A percentile compares a stretch with the other conserved stretches of the same genome.
Evolutionary conservation across 148 eudicot genomes (phyloP).

Genomic region (Rhododendron henanense): DNA sequence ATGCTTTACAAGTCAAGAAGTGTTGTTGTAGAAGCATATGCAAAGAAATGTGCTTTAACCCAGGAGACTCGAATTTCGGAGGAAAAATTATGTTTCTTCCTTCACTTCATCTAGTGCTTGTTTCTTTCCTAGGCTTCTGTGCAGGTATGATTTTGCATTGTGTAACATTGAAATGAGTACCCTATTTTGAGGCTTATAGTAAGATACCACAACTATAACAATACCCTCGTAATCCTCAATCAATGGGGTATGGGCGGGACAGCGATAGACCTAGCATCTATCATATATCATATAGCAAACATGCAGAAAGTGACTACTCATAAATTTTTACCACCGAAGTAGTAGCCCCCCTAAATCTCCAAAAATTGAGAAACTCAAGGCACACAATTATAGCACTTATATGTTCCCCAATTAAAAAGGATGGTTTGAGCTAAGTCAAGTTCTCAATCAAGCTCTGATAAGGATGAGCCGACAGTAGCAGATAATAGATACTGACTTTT

Average conservation of each 20-base stretch:
- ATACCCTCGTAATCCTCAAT: no score
- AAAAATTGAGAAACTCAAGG: neutral
- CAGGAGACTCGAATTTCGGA: neutral
- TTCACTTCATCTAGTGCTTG: neutral
- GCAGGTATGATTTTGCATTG: neutral
- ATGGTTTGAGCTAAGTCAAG: neutral
- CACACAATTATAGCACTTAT: neutral
- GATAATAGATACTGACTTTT: neutral
- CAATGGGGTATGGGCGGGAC: no score
- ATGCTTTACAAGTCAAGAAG: neutral
- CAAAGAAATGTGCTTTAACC: no score
- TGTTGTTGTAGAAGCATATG: neutral
- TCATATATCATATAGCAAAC: no score
- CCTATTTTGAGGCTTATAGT: neutral
- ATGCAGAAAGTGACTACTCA: no score
- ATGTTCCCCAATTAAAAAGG: neutral
- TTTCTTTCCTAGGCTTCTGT: neutral
- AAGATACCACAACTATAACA: no score
- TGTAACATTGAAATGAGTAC: neutral
- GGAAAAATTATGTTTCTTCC: neutral
- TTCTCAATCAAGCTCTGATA: neutral
- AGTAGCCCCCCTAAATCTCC: neutral
- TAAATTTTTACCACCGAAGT: neutral
- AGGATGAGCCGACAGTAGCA: neutral
- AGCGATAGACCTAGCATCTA: no score